Conservation (phyloP, 2,329 filamentous ascomycete genomes). For the Penicillium aurantiogriseum region DNA sequence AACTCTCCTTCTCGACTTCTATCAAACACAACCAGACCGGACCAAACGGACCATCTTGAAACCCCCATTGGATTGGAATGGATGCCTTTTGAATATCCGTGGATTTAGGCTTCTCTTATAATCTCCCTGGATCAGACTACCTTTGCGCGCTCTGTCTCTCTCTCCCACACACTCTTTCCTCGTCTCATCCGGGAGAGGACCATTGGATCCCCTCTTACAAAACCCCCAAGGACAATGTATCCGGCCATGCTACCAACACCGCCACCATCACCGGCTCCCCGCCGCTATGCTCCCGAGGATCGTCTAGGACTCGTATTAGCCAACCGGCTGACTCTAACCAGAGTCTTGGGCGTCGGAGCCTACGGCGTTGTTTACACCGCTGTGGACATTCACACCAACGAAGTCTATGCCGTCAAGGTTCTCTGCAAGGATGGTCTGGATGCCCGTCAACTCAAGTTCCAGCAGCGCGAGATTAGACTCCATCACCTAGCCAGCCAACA, state of each 20-base stretch:
- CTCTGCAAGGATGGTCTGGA: conserved; percentile 93
- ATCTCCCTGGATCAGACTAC: conserved; percentile 13
- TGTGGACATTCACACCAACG: conserved; percentile 75
- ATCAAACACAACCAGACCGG: conserved; percentile 9
- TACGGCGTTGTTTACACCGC: conserved; percentile 96
- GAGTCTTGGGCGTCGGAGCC: conserved; percentile 86
- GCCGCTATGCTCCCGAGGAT: conserved; percentile 71
- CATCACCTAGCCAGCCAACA: conserved; percentile 88
- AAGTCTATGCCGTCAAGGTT: conserved; percentile 92
- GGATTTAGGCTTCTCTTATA: conserved; percentile 11
- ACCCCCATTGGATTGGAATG: conserved; percentile 18
- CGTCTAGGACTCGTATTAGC: conserved; percentile 81
- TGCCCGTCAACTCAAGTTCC: conserved; percentile 80
- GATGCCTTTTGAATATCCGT: conserved; percentile 22
- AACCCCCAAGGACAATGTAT: conserved; percentile 35
- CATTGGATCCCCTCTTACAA: not conserved
- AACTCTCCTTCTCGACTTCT: conserved; percentile 12
- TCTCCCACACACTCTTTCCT: not conserved
- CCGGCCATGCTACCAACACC: conserved; percentile 48
- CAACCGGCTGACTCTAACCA: conserved; percentile 76
- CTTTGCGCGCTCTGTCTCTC: conserved; percentile 12
- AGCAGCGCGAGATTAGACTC: conserved; percentile 86
- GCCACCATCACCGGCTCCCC: conserved; percentile 43
- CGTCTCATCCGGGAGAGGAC: conserved; percentile 1
- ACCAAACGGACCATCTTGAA: conserved; percentile 8